phyloP scores from a whole-genome alignment of 768 basidiomycete genomes.

The Mycena vitilis region DNA sequence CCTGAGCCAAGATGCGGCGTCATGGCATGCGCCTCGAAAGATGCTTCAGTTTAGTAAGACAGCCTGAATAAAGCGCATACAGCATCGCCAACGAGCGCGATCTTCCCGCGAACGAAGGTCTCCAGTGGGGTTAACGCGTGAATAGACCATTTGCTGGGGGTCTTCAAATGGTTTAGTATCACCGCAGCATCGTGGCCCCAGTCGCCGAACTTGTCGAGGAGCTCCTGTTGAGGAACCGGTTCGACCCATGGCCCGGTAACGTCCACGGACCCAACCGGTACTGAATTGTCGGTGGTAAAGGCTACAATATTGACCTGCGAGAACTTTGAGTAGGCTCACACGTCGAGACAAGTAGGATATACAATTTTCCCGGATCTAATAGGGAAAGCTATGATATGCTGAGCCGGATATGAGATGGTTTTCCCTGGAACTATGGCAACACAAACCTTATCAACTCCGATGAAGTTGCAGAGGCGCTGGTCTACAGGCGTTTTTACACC shows the following conservation, averaged over 20 bases:
- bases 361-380: slow-evolving; percentile 58
- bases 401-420: slow-evolving; percentile 3
- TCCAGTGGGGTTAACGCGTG: slow-evolving; percentile 59
- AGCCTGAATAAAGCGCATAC: slow-evolving; percentile 42
- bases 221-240: slow-evolving; percentile 52
- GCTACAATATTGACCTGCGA: slow-evolving; percentile 60
- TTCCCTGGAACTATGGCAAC: slow-evolving; percentile 20
- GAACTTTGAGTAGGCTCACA: not conserved
- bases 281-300: slow-evolving; percentile 49
- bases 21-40: slow-evolving; percentile 68
- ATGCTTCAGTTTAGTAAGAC: slow-evolving; percentile 1
- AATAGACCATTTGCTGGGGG: slow-evolving; percentile 64
- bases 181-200: slow-evolving; percentile 59
- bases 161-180: slow-evolving; percentile 56
- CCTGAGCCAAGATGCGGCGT: slow-evolving; percentile 69
- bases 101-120: slow-evolving; percentile 55
- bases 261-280: slow-evolving; percentile 42
- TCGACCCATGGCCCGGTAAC: slow-evolving; percentile 56
- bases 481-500: slow-evolving; percentile 56
- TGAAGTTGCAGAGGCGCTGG: slow-evolving; percentile 52
- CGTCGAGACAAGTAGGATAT: not conserved
- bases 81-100: slow-evolving; percentile 67
- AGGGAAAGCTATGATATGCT: slow-evolving; percentile 68
- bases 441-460: slow-evolving; percentile 58
- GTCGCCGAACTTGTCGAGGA: slow-evolving; percentile 55